These are phyloP conservation scores for Azolla pinnata DNA, from an alignment of 75 land plant genomes.

Conservation along the genomic window DNA sequence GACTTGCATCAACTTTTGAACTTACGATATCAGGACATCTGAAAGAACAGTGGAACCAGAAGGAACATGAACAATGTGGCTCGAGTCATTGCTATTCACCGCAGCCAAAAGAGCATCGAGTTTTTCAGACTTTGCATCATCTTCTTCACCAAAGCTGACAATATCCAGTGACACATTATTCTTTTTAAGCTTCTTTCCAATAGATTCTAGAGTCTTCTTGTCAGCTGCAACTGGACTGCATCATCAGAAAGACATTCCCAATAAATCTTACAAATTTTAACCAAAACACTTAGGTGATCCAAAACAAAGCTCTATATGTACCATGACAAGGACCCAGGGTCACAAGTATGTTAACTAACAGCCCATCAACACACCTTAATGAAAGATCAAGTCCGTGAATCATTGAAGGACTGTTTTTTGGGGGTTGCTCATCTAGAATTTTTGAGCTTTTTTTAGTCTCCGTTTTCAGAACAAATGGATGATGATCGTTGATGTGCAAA, in stretches of 20 bases:
- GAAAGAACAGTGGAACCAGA: constrained; percentile 64
- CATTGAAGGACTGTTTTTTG: too few relatives aligned
- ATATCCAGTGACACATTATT: constrained; percentile 89
- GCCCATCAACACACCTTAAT: too few relatives aligned
- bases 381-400: too few relatives aligned
- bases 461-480: background rate
- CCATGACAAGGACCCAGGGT: too few relatives aligned
- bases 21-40: constrained; percentile 41
- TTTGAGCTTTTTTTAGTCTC: too few relatives aligned
- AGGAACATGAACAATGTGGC: constrained; percentile 88
- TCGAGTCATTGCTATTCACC: constrained; percentile 76
- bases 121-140: constrained; percentile 75
- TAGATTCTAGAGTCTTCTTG: constrained; percentile 64
- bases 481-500: too few relatives aligned
- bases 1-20: too few relatives aligned
- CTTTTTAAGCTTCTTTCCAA: constrained; percentile 87
- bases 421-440: too few relatives aligned
- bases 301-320: too few relatives aligned
- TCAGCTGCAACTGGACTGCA: constrained; percentile 71
- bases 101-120: constrained; percentile 68
- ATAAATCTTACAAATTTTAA: constrained; percentile 1
- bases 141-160: constrained; percentile 82
- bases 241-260: background rate
- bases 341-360: too few relatives aligned
- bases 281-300: too few relatives aligned